phyloP scores from a whole-genome alignment of 2,329 filamentous ascomycete genomes.

The Trichophyton schoenleinii region DNA sequence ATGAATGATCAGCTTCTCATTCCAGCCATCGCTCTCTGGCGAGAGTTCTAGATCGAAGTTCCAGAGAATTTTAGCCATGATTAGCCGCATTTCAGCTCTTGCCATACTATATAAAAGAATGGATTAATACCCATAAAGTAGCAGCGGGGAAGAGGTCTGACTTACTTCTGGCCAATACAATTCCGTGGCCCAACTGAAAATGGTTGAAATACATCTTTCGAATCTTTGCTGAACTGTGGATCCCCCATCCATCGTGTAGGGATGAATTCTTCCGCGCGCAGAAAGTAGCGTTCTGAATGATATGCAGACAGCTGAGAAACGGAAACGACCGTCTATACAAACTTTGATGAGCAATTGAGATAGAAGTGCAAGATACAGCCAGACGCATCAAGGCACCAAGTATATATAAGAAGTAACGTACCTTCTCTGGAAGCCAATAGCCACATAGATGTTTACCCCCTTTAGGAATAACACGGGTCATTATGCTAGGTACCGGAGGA shows the following conservation, averaged over 20 bases:
- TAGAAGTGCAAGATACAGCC: no score
- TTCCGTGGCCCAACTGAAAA: constrained; percentile 14
- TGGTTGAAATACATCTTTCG: constrained; percentile 12
- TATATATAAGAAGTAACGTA: neutral
- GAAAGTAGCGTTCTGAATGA: constrained; percentile 14
- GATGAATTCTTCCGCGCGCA: constrained; percentile 13
- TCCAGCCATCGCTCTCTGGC: constrained; percentile 12
- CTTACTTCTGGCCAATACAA: constrained; percentile 15
- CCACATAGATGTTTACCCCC: constrained; percentile 14
- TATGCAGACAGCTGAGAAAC: constrained; percentile 14
- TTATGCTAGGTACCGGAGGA: constrained; percentile 15
- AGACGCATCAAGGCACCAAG: no score
- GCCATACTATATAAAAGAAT: constrained; percentile 9
- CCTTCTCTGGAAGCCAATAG: constrained; percentile 12
- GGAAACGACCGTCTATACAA: constrained; percentile 2
- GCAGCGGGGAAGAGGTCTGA: neutral
- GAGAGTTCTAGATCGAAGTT: constrained; percentile 17
- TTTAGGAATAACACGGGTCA: constrained; percentile 14
- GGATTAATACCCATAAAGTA: neutral
- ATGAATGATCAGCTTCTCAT: neutral
- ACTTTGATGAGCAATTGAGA: neutral
- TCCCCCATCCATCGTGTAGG: constrained; percentile 16
- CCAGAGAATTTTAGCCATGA: constrained; percentile 15
- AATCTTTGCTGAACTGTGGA: constrained; percentile 8
- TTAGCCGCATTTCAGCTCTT: constrained; percentile 16